Evolutionary conservation across 345 rosid species (phyloP).

Genomic region (Jatropha curcas): DNA sequence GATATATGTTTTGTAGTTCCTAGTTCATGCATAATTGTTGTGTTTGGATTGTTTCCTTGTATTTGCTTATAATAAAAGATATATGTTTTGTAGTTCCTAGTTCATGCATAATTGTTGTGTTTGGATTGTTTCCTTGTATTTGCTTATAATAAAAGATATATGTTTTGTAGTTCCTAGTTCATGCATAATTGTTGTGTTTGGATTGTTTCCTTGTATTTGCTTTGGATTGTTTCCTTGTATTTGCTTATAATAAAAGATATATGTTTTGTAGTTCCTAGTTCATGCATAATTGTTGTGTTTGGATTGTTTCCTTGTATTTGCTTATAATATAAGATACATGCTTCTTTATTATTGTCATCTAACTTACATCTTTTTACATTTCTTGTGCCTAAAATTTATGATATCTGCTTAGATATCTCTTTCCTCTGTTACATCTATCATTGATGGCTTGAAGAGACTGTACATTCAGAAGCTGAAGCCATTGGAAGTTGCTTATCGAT

Average conservation of each 20-base stretch:
- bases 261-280: background rate
- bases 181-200: background rate
- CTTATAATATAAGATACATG: background rate
- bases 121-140: background rate
- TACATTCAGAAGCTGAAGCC: constrained; percentile 92
- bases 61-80: background rate
- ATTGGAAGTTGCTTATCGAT: constrained; percentile 77
- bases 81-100: background rate
- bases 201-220: too few species aligned
- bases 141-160: background rate
- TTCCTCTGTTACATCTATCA: constrained; percentile 85
- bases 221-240: background rate
- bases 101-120: background rate
- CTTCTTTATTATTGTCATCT: background rate
- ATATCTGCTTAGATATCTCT: constrained; percentile 51
- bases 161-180: background rate
- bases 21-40: background rate
- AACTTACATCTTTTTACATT: background rate
- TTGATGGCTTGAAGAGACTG: constrained; percentile 88
- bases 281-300: background rate
- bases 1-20: too few species aligned
- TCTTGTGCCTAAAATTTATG: constrained; percentile 5
- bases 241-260: background rate
- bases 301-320: background rate
- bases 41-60: background rate